Evolutionary conservation across 106 monocot species (phyloP).

Genomic region (Dioscorea alata): DNA sequence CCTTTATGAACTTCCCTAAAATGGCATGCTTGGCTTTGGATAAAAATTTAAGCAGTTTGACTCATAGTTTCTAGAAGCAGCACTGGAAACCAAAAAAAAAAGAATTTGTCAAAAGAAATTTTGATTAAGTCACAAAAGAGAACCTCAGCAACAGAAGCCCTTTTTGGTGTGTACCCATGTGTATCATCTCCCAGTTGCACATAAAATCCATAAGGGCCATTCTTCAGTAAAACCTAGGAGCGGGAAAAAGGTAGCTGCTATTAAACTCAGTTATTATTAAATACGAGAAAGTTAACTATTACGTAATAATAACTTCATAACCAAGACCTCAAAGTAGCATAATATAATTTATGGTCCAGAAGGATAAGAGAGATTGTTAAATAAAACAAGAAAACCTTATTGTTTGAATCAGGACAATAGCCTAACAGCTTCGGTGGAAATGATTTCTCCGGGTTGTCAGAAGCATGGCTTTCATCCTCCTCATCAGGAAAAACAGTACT

Average conservation of each 20-base stretch:
- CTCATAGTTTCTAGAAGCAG: too few species aligned
- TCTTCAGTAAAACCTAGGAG: slow-evolving; percentile 73
- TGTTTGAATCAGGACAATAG: slow-evolving; percentile 40
- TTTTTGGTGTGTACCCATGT: slow-evolving; percentile 67
- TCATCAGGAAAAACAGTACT: slow-evolving; percentile 46
- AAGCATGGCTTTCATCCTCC: slow-evolving; percentile 35
- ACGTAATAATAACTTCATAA: too few species aligned
- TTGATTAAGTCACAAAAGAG: background rate
- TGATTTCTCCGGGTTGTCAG: slow-evolving; percentile 43
- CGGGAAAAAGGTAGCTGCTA: background rate
- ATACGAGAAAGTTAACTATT: too few species aligned
- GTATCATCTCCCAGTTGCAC: slow-evolving; percentile 87
- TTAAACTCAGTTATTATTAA: background rate
- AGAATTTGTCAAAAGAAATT: too few species aligned
- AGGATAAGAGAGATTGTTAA: too few species aligned
- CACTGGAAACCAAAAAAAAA: too few species aligned
- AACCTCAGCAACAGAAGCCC: slow-evolving; percentile 75
- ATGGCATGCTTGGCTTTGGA: too few species aligned
- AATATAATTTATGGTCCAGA: too few species aligned
- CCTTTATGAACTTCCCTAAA: too few species aligned
- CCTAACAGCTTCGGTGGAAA: slow-evolving; percentile 76
- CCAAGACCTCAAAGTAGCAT: too few species aligned
- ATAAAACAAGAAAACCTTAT: slow-evolving; percentile 43
- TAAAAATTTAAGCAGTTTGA: too few species aligned
- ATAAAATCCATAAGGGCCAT: slow-evolving; percentile 92